A percentile compares a stretch with the other conserved stretches of the same genome.
Conservation (phyloP, 2,329 filamentous ascomycete species). For the Dactylellina leptospora region DNA sequence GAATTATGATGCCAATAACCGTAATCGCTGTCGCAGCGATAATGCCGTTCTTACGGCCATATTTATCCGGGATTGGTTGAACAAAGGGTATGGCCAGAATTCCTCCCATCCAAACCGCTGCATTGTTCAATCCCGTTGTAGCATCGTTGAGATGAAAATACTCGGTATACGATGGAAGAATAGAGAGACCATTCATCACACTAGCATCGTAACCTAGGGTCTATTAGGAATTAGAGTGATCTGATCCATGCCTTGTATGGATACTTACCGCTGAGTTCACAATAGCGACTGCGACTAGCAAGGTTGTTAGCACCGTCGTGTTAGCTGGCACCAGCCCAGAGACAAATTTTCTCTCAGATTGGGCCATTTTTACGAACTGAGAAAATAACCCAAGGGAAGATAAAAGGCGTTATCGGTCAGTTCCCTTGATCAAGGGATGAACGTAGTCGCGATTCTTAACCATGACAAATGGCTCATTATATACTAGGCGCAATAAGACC, state of each 20-base stretch:
- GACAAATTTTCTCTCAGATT: constrained; percentile 26
- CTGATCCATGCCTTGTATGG: not conserved
- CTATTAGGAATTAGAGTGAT: not conserved
- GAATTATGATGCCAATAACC: constrained; percentile 63
- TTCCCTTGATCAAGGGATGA: too few relatives aligned
- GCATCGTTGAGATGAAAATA: constrained; percentile 68
- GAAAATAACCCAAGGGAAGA: not conserved
- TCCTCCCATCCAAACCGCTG: constrained; percentile 67
- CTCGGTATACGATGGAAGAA: constrained; percentile 67
- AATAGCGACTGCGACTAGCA: constrained; percentile 36
- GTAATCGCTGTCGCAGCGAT: constrained; percentile 61
- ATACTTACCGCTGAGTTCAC: constrained; percentile 47
- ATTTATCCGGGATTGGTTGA: constrained; percentile 61
- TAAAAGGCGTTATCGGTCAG: too few relatives aligned
- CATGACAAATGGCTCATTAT: too few relatives aligned
- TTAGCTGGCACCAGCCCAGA: constrained; percentile 34
- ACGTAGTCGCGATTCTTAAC: too few relatives aligned
- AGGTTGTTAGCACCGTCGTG: constrained; percentile 9
- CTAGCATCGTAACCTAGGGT: constrained; percentile 63
- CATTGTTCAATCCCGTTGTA: constrained; percentile 67
- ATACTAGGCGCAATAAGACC: too few relatives aligned
- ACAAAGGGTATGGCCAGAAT: constrained; percentile 59
- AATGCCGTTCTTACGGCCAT: constrained; percentile 63
- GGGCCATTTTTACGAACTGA: constrained; percentile 10
- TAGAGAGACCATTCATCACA: constrained; percentile 69